Percentiles rank a stretch among this genome's conserved stretches.
Evolutionary conservation across 768 basidiomycete genomes (phyloP).

Genomic region (Tylopilus felleus): DNA sequence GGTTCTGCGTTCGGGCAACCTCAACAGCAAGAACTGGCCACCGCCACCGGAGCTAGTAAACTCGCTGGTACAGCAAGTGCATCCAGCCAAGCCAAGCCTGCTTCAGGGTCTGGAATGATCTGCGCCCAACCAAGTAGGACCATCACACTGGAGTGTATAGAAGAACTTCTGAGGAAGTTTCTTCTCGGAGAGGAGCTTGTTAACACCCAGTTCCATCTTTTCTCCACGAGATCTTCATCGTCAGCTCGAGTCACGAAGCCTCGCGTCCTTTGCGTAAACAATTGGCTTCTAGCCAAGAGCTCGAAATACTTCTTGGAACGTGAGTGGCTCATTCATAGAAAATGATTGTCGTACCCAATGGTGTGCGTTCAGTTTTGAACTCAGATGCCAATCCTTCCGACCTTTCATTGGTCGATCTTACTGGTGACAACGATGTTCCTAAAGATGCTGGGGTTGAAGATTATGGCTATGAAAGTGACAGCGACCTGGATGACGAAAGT

Average conservation of each 20-base stretch:
- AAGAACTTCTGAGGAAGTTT: conserved; percentile 20
- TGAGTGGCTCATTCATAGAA: background rate
- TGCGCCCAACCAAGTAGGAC: too few relatives aligned
- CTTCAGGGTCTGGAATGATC: too few relatives aligned
- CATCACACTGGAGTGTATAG: conserved; percentile 7
- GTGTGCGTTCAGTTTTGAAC: conserved; percentile 26
- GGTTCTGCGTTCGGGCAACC: too few relatives aligned
- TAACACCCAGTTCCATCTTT: conserved; percentile 29
- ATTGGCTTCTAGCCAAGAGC: conserved; percentile 23
- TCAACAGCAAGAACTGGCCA: too few relatives aligned
- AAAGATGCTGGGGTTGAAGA: background rate
- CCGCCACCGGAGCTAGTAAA: too few relatives aligned
- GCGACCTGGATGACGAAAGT: background rate
- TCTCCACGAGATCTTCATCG: conserved; percentile 15
- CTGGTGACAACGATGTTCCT: conserved; percentile 8
- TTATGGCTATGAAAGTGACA: background rate
- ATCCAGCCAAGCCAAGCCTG: too few relatives aligned
- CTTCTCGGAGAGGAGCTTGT: background rate
- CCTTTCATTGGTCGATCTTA: conserved; percentile 14
- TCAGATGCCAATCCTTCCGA: conserved; percentile 10
- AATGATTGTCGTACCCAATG: background rate
- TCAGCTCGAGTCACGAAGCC: conserved; percentile 13
- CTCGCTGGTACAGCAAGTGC: too few relatives aligned
- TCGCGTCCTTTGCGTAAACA: conserved; percentile 27
- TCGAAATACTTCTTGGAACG: conserved; percentile 7